These are phyloP conservation scores for Orychophragmus violaceus DNA, from an alignment of 345 rosid species.

Conservation along the genomic window DNA sequence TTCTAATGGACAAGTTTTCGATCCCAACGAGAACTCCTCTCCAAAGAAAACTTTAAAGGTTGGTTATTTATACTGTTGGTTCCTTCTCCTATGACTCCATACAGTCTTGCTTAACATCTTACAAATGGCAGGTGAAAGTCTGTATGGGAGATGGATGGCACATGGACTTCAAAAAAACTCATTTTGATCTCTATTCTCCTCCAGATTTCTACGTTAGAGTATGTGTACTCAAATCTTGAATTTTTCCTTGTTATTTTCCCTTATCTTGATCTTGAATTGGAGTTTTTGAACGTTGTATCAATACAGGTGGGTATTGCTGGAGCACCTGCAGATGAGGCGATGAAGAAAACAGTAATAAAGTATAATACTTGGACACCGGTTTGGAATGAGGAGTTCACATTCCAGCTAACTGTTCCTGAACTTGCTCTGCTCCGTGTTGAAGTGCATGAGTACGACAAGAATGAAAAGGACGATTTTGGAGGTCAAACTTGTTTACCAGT, in stretches of 20 bases:
- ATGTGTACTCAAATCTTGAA: constrained; percentile 11
- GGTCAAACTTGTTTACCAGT: constrained; percentile 90
- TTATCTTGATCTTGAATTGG: not conserved
- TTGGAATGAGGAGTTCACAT: constrained; percentile 82
- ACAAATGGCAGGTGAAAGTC: constrained; percentile 55
- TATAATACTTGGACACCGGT: constrained; percentile 68
- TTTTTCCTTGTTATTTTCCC: not conserved
- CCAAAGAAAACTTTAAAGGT: constrained; percentile 68
- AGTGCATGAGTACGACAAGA: constrained; percentile 61
- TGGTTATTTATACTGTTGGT: not conserved
- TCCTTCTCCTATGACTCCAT: not conserved
- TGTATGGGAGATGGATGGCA: constrained; percentile 93
- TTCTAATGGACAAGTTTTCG: constrained; percentile 39
- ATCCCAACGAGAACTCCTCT: constrained; percentile 40
- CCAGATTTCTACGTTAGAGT: constrained; percentile 89
- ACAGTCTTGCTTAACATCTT: constrained; percentile 5
- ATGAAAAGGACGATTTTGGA: constrained; percentile 73
- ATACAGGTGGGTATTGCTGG: constrained; percentile 68
- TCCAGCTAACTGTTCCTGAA: constrained; percentile 70
- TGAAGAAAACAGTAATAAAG: constrained; percentile 56
- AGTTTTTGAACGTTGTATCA: not conserved
- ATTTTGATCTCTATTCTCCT: constrained; percentile 80
- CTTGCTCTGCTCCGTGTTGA: constrained; percentile 76
- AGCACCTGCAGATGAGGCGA: constrained; percentile 55
- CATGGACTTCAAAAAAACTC: constrained; percentile 63